Evolutionary conservation across 129 eudicot genomes (phyloP).

Genomic region (carrot (Daucus carota)): DH1_v3.0 NC_030384.2:36222001-36222500

Average conservation of each 20-base stretch:
- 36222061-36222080: constrained; percentile 20
- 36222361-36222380: constrained; percentile 37
- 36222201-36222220: constrained; percentile 29
- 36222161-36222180: constrained; percentile 31
- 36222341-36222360: constrained; percentile 32
- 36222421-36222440: constrained; percentile 41
- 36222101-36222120: not conserved
- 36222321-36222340: too few species aligned
- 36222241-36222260: constrained; percentile 32
- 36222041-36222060: constrained; percentile 45
- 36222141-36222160: constrained; percentile 19
- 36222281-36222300: not conserved
- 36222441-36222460: constrained; percentile 48
- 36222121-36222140: not conserved
- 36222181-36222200: constrained; percentile 41
- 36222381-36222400: constrained; percentile 38
- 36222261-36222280: not conserved
- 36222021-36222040: constrained; percentile 29
- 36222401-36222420: constrained; percentile 50
- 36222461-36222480: constrained; percentile 17
- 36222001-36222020: too few species aligned
- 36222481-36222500: not conserved
- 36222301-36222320: too few species aligned
- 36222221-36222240: constrained; percentile 30
- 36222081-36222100: constrained; percentile 27